Percentiles rank a stretch among this genome's conserved stretches.
phyloP scores from a whole-genome alignment of 2,329 filamentous ascomycete genomes.

The Diaporthe amygdali region DNA sequence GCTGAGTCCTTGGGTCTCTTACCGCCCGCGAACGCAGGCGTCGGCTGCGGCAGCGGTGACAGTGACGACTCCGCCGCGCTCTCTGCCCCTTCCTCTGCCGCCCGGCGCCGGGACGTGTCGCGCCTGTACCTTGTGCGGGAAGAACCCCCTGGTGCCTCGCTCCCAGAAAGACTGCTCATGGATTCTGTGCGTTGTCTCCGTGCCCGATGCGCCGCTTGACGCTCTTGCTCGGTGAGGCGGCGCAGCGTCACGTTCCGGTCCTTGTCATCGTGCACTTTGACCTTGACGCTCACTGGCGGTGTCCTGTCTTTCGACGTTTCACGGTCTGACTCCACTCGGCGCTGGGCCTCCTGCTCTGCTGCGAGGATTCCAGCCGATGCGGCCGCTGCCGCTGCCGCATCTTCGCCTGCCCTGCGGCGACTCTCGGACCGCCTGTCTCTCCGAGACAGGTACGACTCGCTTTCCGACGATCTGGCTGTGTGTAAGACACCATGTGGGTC shows the following conservation, averaged over 20 bases:
- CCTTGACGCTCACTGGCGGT: constrained; percentile 59
- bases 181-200: constrained; percentile 53
- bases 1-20: constrained; percentile 63
- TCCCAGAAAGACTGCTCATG: constrained; percentile 60
- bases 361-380: constrained; percentile 54
- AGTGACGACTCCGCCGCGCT: constrained; percentile 40
- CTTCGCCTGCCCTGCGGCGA: constrained; percentile 50
- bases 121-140: constrained; percentile 59
- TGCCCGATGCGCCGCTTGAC: constrained; percentile 47
- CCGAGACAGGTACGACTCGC: constrained; percentile 48
- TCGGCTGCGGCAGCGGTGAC: constrained; percentile 58
- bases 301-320: constrained; percentile 45
- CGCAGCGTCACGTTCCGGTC: constrained; percentile 67
- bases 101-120: constrained; percentile 52
- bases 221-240: constrained; percentile 65
- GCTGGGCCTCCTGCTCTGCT: constrained; percentile 49
- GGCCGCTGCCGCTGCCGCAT: constrained; percentile 52
- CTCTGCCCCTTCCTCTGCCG: constrained; percentile 51
- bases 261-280: constrained; percentile 65
- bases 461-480: constrained; percentile 42
- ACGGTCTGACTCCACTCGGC: constrained; percentile 35
- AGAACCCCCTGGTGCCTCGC: constrained; percentile 40
- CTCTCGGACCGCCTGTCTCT: constrained; percentile 51
- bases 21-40: constrained; percentile 60
- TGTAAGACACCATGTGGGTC: constrained; percentile 55